Base-by-base conservation (phyloP, 202 grass and related monocot genomes). In the Setaria viridis region DNA sequence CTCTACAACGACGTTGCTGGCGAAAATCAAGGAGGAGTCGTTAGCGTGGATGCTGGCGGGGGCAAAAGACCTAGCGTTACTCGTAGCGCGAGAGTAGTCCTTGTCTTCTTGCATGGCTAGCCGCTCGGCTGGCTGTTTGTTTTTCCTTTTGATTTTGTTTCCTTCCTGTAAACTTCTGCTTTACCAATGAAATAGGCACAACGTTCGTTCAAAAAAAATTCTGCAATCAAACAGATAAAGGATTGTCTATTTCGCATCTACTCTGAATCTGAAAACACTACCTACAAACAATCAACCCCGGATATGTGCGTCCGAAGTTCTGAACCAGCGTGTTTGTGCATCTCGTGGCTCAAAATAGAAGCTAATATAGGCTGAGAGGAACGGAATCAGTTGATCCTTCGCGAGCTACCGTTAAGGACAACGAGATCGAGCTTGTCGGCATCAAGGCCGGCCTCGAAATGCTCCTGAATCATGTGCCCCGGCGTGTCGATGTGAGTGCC, bases 401-500 rank as follows among this genome's bases (percentile, higher is more conserved):
- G 16, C 11, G 62, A 15, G 30, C 63, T 74, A 82, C 74, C 64
- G 37, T 54, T 54, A 73, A 97, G 86, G 57, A 91, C 77, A 6
- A 72, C 78, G 29, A 92, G 90, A 80, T 92, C 94, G 54, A 97
- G 90, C 34, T 75, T 88, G 87, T 94, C 94, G 47, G 94, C 71
- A 60, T 91, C 91, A 49, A 91, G 89, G 59, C 92, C 92, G 70
- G 85, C 89, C 35, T 82, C 89, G 79, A 93, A 95, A 72, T 93
- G 91, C n/a, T 65, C 86, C 83, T 91, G 87, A 68, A 85, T 85
- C 25, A 95, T 85, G 83, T 97, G 90, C 1, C 92, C 85, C 19
- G 95, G 95, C 78, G 87, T 87, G 77, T 97, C 88, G 37, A 97
- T 82, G 75, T 94, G 92, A 65, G 95, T 97, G 12, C 90, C 95